These are phyloP conservation scores for Violaceomyces palustris DNA, from an alignment of 1,284 basidiomycete species.

Conservation along the genomic window DNA sequence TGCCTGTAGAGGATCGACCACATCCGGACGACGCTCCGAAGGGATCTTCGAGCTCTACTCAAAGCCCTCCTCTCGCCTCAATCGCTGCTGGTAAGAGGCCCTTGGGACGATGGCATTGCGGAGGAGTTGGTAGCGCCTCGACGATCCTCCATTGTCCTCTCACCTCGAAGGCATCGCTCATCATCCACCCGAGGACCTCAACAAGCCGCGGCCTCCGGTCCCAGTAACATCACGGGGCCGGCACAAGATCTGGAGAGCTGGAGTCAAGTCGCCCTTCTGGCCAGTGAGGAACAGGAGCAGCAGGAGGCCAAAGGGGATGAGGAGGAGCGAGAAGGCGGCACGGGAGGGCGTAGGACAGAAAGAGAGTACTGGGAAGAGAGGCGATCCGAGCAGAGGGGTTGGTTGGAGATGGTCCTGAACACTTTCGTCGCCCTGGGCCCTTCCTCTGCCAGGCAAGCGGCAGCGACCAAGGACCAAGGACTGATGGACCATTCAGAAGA, in stretches of 20 bases:
- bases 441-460: too few relatives aligned
- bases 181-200: not conserved
- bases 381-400: conserved; percentile 19
- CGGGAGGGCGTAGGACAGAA: conserved; percentile 54
- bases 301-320: conserved; percentile 77
- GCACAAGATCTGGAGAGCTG: conserved; percentile 15
- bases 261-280: conserved; percentile 22
- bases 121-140: too few relatives aligned
- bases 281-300: too few relatives aligned
- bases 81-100: conserved; percentile 18
- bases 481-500: too few relatives aligned
- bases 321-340: conserved; percentile 86
- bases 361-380: conserved; percentile 17
- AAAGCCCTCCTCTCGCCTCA: conserved; percentile 55
- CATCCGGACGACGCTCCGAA: conserved; percentile 72
- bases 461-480: too few relatives aligned
- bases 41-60: conserved; percentile 76
- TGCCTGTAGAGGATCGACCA: conserved; percentile 73
- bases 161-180: too few relatives aligned
- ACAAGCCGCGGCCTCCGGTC: not conserved
- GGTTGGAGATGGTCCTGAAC: conserved; percentile 21
- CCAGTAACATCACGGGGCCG: conserved; percentile 1
- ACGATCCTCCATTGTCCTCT: too few relatives aligned
- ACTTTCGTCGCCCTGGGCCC: conserved; percentile 8
- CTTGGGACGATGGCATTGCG: too few relatives aligned